These are phyloP conservation scores for Pseudogymnoascus destructans DNA, from an alignment of 2,329 filamentous ascomycete species.

Conservation along the genomic window DNA sequence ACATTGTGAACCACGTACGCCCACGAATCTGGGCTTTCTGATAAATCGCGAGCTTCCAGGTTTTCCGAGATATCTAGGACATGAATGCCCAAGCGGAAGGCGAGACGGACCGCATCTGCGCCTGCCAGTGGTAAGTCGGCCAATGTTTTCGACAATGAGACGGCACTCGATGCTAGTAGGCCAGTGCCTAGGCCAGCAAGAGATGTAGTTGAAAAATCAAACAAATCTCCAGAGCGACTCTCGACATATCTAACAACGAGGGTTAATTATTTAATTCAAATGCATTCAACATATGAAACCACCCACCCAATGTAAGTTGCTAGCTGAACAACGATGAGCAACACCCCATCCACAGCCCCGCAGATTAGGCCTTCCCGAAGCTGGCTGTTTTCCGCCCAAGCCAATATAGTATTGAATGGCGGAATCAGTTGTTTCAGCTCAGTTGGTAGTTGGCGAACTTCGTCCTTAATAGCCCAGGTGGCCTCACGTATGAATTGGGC, in stretches of 20 bases:
- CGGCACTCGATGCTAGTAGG: background rate
- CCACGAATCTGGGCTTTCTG: background rate
- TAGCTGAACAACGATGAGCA: background rate
- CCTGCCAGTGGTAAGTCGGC: background rate
- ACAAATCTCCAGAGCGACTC: conserved; percentile 9
- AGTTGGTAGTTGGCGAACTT: conserved; percentile 2
- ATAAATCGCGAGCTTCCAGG: background rate
- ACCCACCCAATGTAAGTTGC: conserved; percentile 2
- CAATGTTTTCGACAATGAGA: background rate
- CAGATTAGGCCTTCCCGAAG: background rate
- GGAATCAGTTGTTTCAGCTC: background rate
- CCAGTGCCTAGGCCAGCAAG: conserved; percentile 4
- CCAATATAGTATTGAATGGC: background rate
- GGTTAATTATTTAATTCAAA: background rate
- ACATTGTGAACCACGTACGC: background rate
- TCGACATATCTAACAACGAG: background rate
- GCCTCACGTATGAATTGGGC: background rate
- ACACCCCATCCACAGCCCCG: background rate
- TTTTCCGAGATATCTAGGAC: background rate
- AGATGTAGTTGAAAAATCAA: background rate
- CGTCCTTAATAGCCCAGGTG: background rate
- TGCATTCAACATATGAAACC: background rate
- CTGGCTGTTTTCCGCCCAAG: background rate
- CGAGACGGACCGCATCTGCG: background rate
- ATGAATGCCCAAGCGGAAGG: background rate